Base-by-base conservation (phyloP, 495 filamentous ascomycete genomes). In the Xylaria palmicola region DNA sequence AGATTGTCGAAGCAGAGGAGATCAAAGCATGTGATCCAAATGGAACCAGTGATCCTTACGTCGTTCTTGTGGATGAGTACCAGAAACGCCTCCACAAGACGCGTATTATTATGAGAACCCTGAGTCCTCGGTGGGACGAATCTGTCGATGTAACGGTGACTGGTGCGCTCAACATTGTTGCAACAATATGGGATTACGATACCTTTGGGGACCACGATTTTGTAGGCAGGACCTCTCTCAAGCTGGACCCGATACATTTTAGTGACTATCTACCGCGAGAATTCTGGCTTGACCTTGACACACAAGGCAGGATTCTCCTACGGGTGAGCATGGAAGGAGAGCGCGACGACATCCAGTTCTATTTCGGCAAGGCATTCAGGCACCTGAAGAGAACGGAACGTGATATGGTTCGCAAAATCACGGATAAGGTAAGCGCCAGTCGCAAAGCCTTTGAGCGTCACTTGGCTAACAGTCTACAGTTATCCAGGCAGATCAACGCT, bases 111-210 rank as follows among this genome's bases (percentile, higher is more conserved):
- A 93, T 93, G 74, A 84, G 88, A 58, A 96, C 88, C 65, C 83
- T 99, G 20, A 99, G 95, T 69, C 95, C 95, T 19, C 87, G 95
- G 15, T 99, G 95, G 95, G 95, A 99, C 67, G 95, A 98, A 75
- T 88, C 91, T 2, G 87, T 97, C 15, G 95, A 99, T 68, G 97
- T 99, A 65, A 93, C 92, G 20, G 96, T 95, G 0, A 85, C 89
- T 54, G 93, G 95, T 1, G 86, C 93, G 34, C 78, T 98, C 40
- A 97, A 96, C 66, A 87, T 99, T 66, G 94, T 97, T 63, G 93
- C 92, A 24, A 99, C 94, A 1, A 89, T 98, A 26, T 99, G 95
- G 95, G 95, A 99, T 76, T 95, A 93, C 86, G 95, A 99, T 77
- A 88, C 91, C 13, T 85, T 99, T 57, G 94, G 95, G 41, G 95